Evolutionary conservation across 305 asterid species (phyloP), one percentile per base, ranked within the genome.

Genomic region (Ilex paraguariensis): DNA sequence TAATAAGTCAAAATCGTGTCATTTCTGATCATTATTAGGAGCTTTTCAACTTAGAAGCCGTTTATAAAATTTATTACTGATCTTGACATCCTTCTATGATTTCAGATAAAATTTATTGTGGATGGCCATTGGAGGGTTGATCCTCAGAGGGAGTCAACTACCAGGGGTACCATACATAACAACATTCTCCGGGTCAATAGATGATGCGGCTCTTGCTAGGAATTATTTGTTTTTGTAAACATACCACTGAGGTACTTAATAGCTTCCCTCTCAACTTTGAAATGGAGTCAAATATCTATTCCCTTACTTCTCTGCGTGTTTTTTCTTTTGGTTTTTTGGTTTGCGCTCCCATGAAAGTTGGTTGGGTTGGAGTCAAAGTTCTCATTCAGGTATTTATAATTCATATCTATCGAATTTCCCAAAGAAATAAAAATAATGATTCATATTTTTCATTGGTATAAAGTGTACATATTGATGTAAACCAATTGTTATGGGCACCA

Each of bases 181-280:
- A 92, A 92, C 82, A 63, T 92, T 74, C 93, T 92, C 62, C 91
- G 93, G 60, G 98, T 92, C 44, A 85, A 80, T 71, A 62, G 83
- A 74, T 80, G 79, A 73, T 50, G 15, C 15, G 31, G 17, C 46
- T 59, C 54, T 12, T 49, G 54, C 58, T 62, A 14, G 11, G 14
- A 36, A 59, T 64, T 57, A 69, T 52, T 52, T 3, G 54, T 15
- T n/a, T n/a, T 6, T 16, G 56, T 52, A 14, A 13, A 52, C 56
- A 52, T 52, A 16, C 3, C 28, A 52, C 28, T 52, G 11, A 52
- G 56, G 56, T 52, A 52, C 31, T 17, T 17, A 16, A 52, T 52
- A 16, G n/a, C n/a, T 10, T 52, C 3, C n/a, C 30, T 52, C n/a
- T 50, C 15, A 11, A n/a, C 6, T 5, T 6, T 50, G 48, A 50